A percentile compares a stretch with the other conserved stretches of the same genome.
Conservation (phyloP, 1,284 basidiomycete species). For the Cutaneotrichosporon cyanovorans region DNA sequence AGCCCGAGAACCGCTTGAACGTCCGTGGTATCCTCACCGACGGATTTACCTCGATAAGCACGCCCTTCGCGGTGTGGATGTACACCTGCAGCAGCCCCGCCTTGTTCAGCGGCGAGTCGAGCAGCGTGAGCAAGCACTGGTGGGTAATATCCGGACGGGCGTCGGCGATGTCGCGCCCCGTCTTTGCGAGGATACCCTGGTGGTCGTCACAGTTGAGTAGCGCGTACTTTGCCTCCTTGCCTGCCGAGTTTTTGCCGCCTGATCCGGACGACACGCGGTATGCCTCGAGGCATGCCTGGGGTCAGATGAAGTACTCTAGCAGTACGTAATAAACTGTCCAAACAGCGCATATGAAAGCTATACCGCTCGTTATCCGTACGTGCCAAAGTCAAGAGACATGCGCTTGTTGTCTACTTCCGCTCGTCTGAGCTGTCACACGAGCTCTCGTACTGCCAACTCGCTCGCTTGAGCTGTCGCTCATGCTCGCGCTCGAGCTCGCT, state of each 20-base stretch:
- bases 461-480: too few relatives aligned
- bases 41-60: constrained; percentile 97
- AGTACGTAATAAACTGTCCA: too few relatives aligned
- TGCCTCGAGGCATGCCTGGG: constrained; percentile 85
- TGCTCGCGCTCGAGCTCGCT: background rate
- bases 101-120: constrained; percentile 98
- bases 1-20: constrained; percentile 95
- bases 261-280: constrained; percentile 68
- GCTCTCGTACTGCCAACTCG: too few relatives aligned
- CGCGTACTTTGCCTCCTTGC: constrained; percentile 86
- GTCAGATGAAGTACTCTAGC: too few relatives aligned
- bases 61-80: constrained; percentile 94
- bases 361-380: too few relatives aligned
- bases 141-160: constrained; percentile 98
- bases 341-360: too few relatives aligned
- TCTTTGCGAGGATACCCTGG: constrained; percentile 96
- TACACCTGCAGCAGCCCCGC: constrained; percentile 94
- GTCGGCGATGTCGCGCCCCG: constrained; percentile 94
- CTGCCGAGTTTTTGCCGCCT: constrained; percentile 47
- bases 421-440: too few relatives aligned
- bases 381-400: too few relatives aligned
- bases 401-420: too few relatives aligned
- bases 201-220: constrained; percentile 98
- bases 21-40: constrained; percentile 95
- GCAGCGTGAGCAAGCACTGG: constrained; percentile 91